phyloP scores from a whole-genome alignment of 345 rosid species.

The Fremontodendron californicum region DNA sequence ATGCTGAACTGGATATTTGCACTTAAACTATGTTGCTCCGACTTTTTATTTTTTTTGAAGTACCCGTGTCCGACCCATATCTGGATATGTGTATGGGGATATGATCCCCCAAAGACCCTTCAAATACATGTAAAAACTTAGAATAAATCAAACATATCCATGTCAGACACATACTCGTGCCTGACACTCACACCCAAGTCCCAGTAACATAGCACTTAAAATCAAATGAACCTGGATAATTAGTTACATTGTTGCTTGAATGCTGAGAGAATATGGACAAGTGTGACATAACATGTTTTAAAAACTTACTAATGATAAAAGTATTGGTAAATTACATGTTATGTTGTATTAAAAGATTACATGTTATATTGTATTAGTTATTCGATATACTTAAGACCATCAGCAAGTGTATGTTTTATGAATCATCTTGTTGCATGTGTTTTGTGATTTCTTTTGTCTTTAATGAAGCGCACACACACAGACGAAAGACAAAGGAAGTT shows the following conservation, averaged over 20 bases:
- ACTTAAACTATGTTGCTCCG: too few species aligned
- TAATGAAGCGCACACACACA: background rate
- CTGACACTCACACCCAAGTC: too few species aligned
- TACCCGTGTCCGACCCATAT: too few species aligned
- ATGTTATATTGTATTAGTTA: background rate
- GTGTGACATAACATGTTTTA: background rate
- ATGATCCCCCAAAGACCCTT: too few species aligned
- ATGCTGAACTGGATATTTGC: background rate
- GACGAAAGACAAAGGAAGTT: background rate
- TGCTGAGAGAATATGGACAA: background rate
- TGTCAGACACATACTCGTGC: too few species aligned
- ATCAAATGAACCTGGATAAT: background rate
- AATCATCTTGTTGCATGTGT: background rate
- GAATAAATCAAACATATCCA: too few species aligned
- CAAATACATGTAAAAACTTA: too few species aligned
- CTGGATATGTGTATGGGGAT: too few species aligned
- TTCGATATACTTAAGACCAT: background rate
- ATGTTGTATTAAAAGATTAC: too few species aligned
- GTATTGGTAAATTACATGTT: background rate
- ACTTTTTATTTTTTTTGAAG: too few species aligned
- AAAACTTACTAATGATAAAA: background rate
- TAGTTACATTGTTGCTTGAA: background rate
- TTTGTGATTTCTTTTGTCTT: background rate
- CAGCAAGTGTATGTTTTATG: background rate
- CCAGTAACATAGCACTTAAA: too few species aligned